Base-by-base conservation (phyloP, 495 filamentous ascomycete genomes). In the Mycothermus thermophilus region DNA sequence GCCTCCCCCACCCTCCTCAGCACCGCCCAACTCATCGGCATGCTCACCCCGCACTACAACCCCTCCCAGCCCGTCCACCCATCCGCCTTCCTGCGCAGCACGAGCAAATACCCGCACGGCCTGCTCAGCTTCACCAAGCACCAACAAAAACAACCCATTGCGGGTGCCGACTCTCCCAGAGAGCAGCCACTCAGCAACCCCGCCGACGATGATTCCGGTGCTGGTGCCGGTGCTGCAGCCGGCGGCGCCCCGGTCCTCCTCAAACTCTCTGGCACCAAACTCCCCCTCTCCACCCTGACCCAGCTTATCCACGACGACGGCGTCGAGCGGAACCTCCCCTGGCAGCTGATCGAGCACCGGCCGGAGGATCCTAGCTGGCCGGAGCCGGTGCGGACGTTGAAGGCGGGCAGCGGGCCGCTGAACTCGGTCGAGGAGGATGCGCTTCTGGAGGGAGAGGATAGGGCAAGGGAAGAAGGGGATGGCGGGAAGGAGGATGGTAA, bases 271-370 rank as follows among this genome's bases (percentile, higher is more conserved):
- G 57, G 59, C 16, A 24, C 24, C 37, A 40, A 35, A 16, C 26
- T 48, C 10, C 38, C 42, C 17, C 11, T 21, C 9, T 20, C 21
- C 1, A 49, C 36, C 19, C 32, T 74, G 27, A 42, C 40, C 19
- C 29, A 38, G n/a, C 52, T 47, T 11, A 52, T 76, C 23, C 46
- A 37, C 15, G 45, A 46, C 12, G 72, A 76, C 46, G 63, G 63
- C 8, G 37, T 26, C 12, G 53, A 54, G 8, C 41, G 52, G 4
- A 51, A 51, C 29, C 50, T 71, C 14, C 40, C 55, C 1, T 72
- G 68, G 67, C 42, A 46, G 3, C 37, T 64, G 28, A 4, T 28
- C 30, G 31, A 33, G 18, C 12, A 27, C 4, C 36, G 4, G 12
- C 22, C 15, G 22, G 6, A 4, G 8, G 14, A 1, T 8, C 7